Evolutionary conservation across 2,329 filamentous ascomycete species (phyloP).

Genomic region (Scedosporium aurantiacum): DNA sequence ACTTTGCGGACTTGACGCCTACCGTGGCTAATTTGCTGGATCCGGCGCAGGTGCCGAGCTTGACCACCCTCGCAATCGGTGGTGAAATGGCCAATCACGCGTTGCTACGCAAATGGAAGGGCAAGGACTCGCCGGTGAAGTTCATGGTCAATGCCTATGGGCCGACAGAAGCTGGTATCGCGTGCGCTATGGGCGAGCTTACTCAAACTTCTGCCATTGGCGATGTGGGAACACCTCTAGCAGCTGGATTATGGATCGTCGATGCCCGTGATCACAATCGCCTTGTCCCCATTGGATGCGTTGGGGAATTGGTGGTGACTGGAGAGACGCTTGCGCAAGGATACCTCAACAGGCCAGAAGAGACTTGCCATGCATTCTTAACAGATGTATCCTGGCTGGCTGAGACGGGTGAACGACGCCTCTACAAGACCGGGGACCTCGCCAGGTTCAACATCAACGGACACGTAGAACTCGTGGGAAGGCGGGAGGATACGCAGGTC

Average conservation of each 20-base stretch:
- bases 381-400: constrained; percentile 18
- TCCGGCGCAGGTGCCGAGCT: constrained; percentile 6
- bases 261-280: constrained; percentile 14
- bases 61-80: constrained; percentile 13
- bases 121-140: constrained; percentile 18
- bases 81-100: constrained; percentile 22
- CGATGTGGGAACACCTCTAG: constrained; percentile 9
- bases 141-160: constrained; percentile 26
- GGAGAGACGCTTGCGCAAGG: constrained; percentile 36
- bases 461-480: no score
- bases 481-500: no score
- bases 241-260: constrained; percentile 18
- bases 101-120: constrained; percentile 6
- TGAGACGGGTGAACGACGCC: constrained; percentile 12
- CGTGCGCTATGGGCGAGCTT: constrained; percentile 6
- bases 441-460: constrained; percentile 24
- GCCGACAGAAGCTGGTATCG: constrained; percentile 27
- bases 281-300: constrained; percentile 17
- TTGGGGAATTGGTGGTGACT: constrained; percentile 25
- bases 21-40: constrained; percentile 9
- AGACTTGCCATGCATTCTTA: constrained; percentile 22
- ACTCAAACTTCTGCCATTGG: background rate
- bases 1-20: constrained; percentile 10
- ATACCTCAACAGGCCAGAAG: constrained; percentile 30
- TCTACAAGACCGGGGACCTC: constrained; percentile 38